Percentiles rank a stretch among this genome's conserved stretches.
Evolutionary conservation across 768 basidiomycete species (phyloP).

Genomic region (Tephrocybe rancida): DNA sequence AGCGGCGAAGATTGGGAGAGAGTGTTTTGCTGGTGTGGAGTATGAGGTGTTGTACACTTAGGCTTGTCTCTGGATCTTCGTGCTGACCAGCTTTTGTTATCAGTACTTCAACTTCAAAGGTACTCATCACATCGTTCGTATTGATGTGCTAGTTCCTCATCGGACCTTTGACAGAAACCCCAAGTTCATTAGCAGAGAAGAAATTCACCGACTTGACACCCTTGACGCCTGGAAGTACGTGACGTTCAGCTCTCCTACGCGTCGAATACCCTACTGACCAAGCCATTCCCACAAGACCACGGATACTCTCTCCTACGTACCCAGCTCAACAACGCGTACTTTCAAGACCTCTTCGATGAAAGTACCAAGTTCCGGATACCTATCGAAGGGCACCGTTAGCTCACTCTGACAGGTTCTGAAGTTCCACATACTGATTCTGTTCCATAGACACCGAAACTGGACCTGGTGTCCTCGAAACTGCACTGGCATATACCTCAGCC

Average conservation of each 20-base stretch:
- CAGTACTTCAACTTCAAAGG: slow-evolving; percentile 96
- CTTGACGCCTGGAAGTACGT: slow-evolving; percentile 91
- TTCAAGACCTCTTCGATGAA: slow-evolving; percentile 84
- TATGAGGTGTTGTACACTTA: slow-evolving; percentile 67
- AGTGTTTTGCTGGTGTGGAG: slow-evolving; percentile 87
- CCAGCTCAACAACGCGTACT: slow-evolving; percentile 87
- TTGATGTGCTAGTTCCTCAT: background rate
- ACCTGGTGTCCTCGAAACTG: slow-evolving; percentile 86
- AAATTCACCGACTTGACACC: slow-evolving; percentile 73
- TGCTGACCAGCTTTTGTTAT: background rate
- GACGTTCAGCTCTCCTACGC: background rate
- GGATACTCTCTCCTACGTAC: slow-evolving; percentile 94
- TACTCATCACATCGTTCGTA: slow-evolving; percentile 21
- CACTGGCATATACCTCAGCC: slow-evolving; percentile 81
- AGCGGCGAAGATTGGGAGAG: slow-evolving; percentile 49
- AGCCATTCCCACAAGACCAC: slow-evolving; percentile 65
- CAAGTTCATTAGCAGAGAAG: slow-evolving; percentile 76
- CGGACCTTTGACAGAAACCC: slow-evolving; percentile 62
- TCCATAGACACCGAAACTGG: slow-evolving; percentile 87
- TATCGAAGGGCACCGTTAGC: slow-evolving; percentile 85
- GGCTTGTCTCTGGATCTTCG: background rate
- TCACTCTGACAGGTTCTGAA: background rate
- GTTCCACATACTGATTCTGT: slow-evolving; percentile 1
- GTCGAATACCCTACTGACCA: background rate
- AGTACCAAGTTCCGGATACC: slow-evolving; percentile 71